These are phyloP conservation scores for Geoglossum glabrum DNA, from an alignment of 495 filamentous ascomycete genomes.

Conservation along the genomic window DNA sequence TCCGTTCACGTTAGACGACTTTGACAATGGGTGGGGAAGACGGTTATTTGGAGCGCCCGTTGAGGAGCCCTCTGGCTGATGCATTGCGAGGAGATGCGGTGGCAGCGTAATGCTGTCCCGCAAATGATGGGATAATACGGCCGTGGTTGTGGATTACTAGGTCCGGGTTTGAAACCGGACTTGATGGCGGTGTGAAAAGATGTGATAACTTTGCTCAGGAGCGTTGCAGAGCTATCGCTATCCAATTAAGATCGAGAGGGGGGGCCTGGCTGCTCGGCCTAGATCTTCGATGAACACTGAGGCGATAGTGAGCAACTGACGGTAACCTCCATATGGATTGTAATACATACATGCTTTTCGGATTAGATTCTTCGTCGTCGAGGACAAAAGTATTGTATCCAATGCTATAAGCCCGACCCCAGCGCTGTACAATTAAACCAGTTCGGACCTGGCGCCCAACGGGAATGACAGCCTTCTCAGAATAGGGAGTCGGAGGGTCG, in stretches of 20 bases:
- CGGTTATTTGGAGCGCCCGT: constrained; percentile 31
- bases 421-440: neutral
- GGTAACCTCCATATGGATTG: neutral
- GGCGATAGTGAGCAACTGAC: neutral
- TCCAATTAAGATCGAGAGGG: neutral
- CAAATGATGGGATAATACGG: constrained; percentile 41
- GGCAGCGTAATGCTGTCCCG: constrained; percentile 59
- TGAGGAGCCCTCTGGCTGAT: constrained; percentile 43
- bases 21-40: constrained; percentile 42
- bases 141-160: constrained; percentile 41
- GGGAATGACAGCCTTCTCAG: neutral
- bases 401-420: neutral
- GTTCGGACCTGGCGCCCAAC: neutral
- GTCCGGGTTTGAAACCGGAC: constrained; percentile 2
- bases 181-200: neutral
- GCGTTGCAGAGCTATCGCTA: neutral
- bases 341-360: neutral
- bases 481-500: neutral
- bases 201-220: neutral
- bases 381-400: neutral
- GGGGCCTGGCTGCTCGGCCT: neutral
- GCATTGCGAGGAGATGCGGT: constrained; percentile 71
- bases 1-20: constrained; percentile 35
- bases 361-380: neutral
- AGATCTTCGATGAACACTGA: neutral